These are phyloP conservation scores for Suhomyces xylopsoci DNA, from an alignment of 805 yeast species.

Conservation along the genomic window DNA sequence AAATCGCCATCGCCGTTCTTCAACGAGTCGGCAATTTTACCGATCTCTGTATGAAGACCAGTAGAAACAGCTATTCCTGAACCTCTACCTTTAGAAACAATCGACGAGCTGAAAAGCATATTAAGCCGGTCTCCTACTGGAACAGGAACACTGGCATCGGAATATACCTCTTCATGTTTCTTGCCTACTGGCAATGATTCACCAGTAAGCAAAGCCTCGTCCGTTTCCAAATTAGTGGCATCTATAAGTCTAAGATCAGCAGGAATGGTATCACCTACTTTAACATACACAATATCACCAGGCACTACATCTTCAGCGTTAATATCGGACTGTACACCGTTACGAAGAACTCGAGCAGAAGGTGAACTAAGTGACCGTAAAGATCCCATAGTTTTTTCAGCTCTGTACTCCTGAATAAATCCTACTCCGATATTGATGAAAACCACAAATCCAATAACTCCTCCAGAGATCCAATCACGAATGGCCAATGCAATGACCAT, in stretches of 20 bases:
- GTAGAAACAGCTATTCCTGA: conserved; percentile 38
- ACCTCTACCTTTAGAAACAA: conserved; percentile 43
- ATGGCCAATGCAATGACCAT: conserved; percentile 38
- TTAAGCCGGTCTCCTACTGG: conserved; percentile 38
- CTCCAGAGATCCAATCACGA: conserved; percentile 40
- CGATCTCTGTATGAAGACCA: conserved; percentile 41
- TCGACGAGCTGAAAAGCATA: conserved; percentile 34
- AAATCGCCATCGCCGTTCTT: conserved; percentile 18
- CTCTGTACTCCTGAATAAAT: conserved; percentile 48
- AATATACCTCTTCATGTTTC: conserved; percentile 32
- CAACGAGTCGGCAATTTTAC: conserved; percentile 38
- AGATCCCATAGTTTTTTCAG: conserved; percentile 51
- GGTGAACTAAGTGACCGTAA: conserved; percentile 45
- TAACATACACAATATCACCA: conserved; percentile 41
- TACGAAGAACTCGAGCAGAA: conserved; percentile 44
- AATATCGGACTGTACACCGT: conserved; percentile 33
- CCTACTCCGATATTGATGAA: conserved; percentile 48
- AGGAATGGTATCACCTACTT: conserved; percentile 43
- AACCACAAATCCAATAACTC: conserved; percentile 46
- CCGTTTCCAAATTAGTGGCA: conserved; percentile 38
- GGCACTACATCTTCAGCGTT: conserved; percentile 45
- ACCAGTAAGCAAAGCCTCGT: conserved; percentile 44
- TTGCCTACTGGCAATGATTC: conserved; percentile 36
- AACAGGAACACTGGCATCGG: conserved; percentile 32
- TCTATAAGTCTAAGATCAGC: conserved; percentile 40